Conservation (phyloP, 441 rosid species). For the Melianthus villosus region DNA sequence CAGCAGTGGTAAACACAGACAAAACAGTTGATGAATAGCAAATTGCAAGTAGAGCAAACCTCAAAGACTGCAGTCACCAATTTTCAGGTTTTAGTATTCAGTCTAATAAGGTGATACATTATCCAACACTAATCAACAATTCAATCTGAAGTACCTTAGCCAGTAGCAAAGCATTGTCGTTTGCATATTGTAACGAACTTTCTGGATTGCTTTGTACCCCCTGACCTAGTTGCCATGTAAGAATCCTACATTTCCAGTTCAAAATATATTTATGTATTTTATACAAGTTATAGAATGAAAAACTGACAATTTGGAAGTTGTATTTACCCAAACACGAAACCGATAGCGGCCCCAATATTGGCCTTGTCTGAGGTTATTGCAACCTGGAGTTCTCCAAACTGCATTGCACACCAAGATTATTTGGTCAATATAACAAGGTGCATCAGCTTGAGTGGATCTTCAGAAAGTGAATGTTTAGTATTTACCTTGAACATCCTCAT, state of each 20-base stretch:
- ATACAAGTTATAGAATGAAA: background rate
- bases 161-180: slow-evolving; percentile 66
- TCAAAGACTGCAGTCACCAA: slow-evolving; percentile 47
- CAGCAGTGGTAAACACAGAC: slow-evolving; percentile 41
- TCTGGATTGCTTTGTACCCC: slow-evolving; percentile 67
- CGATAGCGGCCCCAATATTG: slow-evolving; percentile 55
- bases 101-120: too few species aligned
- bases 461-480: background rate
- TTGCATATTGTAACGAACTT: slow-evolving; percentile 71
- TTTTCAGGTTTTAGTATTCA: slow-evolving; percentile 8
- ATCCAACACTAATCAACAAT: too few species aligned
- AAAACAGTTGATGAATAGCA: slow-evolving; percentile 47
- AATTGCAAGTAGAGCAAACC: slow-evolving; percentile 49
- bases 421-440: background rate
- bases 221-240: slow-evolving; percentile 68
- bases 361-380: slow-evolving; percentile 60
- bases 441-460: background rate
- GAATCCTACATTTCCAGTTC: slow-evolving; percentile 29
- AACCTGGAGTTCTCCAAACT: slow-evolving; percentile 92
- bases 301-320: slow-evolving; percentile 4
- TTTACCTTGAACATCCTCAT: slow-evolving; percentile 59
- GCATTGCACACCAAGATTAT: slow-evolving; percentile 11
- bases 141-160: slow-evolving; percentile 75
- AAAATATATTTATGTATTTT: background rate
- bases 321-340: slow-evolving; percentile 55